Evolutionary conservation across 2,329 filamentous ascomycete genomes (phyloP).

Genomic region (Fusarium lateritium): DNA sequence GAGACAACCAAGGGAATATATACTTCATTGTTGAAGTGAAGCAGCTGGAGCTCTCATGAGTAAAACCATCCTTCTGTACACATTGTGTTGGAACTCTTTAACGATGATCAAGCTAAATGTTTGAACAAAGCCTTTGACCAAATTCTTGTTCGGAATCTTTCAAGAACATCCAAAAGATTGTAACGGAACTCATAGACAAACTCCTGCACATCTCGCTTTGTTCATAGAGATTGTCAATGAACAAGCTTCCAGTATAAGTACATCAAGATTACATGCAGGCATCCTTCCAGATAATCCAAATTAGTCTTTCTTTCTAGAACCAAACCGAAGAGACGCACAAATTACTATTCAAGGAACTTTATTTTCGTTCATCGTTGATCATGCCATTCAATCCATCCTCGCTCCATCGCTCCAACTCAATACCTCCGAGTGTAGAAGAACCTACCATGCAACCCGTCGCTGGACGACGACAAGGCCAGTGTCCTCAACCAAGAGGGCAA

Average conservation of each 20-base stretch:
- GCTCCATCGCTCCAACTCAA: not conserved
- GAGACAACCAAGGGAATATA: not conserved
- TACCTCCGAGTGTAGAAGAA: not conserved
- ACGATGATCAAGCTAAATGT: not conserved
- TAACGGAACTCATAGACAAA: not conserved
- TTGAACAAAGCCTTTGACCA: conserved; percentile 24
- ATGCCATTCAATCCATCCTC: not conserved
- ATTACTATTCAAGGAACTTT: not conserved
- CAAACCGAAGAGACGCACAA: not conserved
- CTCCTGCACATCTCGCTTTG: conserved; percentile 5
- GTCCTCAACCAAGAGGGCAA: conserved; percentile 10
- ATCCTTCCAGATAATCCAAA: not conserved
- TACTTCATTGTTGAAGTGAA: not conserved
- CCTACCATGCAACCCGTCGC: not conserved
- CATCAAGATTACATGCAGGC: not conserved
- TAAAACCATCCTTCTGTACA: not conserved
- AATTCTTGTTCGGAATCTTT: conserved; percentile 14
- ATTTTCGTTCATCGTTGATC: not conserved
- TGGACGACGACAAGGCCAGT: conserved; percentile 2
- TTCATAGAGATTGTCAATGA: not conserved
- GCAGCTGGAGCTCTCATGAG: not conserved
- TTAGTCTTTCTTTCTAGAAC: not conserved
- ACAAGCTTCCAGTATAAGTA: conserved; percentile 1
- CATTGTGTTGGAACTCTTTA: not conserved
- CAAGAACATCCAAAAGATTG: conserved; percentile 8